Evolutionary conservation across 1,139 yeast species (phyloP).

Genomic region (Taphrina sp.): DNA sequence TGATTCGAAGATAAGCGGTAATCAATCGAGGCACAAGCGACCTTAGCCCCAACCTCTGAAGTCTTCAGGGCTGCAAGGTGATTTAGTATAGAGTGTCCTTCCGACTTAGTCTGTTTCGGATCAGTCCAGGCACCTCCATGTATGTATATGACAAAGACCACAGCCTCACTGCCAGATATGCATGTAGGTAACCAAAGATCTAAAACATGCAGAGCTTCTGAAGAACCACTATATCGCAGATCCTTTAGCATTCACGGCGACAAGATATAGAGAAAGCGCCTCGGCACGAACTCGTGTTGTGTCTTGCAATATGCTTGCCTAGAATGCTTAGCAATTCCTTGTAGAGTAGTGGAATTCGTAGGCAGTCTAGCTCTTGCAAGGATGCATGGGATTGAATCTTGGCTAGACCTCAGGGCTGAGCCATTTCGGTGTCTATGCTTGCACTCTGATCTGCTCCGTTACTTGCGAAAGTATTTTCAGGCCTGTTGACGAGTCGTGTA

Average conservation of each 20-base stretch:
- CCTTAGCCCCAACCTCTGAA: constrained; percentile 12
- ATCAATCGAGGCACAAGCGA: constrained; percentile 52
- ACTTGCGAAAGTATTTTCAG: no score
- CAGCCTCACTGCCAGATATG: constrained; percentile 24
- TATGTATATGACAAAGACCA: constrained; percentile 52
- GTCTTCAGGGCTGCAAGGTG: constrained; percentile 34
- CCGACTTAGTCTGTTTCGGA: constrained; percentile 58
- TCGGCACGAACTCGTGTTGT: no score
- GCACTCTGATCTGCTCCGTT: no score
- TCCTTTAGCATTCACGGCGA: neutral
- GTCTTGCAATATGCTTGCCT: no score
- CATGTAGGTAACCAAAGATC: constrained; percentile 11
- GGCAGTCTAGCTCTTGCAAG: no score
- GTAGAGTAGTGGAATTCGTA: no score
- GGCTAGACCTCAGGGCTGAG: no score
- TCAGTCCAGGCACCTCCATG: constrained; percentile 95
- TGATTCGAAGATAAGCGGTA: constrained; percentile 64
- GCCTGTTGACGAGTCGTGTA: no score
- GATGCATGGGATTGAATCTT: no score
- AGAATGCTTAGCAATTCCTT: no score
- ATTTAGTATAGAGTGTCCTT: constrained; percentile 50
- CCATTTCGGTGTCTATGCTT: no score
- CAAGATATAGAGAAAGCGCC: no score
- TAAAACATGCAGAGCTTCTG: constrained; percentile 3
- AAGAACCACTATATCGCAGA: constrained; percentile 4